phyloP scores from a whole-genome alignment of 352 stramenopile species.

The Aphanomyces euteiches region DNA sequence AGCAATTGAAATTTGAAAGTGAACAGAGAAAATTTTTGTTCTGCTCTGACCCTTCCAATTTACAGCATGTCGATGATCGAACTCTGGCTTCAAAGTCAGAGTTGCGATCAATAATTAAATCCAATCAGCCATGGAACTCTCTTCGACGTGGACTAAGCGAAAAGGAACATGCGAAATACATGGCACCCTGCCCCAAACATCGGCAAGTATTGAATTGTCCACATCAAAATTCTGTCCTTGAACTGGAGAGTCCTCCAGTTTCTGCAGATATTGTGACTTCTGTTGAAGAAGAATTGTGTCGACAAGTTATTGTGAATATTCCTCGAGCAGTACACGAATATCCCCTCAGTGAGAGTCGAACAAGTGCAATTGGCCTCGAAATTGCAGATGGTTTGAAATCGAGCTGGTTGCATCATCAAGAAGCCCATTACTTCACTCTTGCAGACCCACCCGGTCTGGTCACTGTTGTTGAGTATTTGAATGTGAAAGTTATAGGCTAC shows the following conservation, averaged over 20 bases:
- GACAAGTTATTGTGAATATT: no score
- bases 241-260: not conserved
- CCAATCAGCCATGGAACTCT: slow-evolving; percentile 26
- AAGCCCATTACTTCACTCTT: not conserved
- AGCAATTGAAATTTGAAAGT: slow-evolving; percentile 35
- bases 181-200: slow-evolving; percentile 47
- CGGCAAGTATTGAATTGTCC: not conserved
- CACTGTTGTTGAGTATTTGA: not conserved
- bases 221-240: not conserved
- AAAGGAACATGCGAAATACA: slow-evolving; percentile 27
- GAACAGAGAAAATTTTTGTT: slow-evolving; percentile 24
- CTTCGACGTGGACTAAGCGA: slow-evolving; percentile 28
- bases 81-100: slow-evolving; percentile 14
- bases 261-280: not conserved
- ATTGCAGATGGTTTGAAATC: no score
- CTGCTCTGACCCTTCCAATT: not conserved
- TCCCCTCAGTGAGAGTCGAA: no score
- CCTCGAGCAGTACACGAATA: no score
- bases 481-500: not conserved
- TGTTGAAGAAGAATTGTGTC: no score
- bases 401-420: not conserved
- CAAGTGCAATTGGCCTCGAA: no score
- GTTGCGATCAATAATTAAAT: slow-evolving; percentile 20
- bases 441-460: not conserved
- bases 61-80: not conserved